phyloP scores from a whole-genome alignment of 2,329 filamentous ascomycete species.

The Cercospora sp. region DNA sequence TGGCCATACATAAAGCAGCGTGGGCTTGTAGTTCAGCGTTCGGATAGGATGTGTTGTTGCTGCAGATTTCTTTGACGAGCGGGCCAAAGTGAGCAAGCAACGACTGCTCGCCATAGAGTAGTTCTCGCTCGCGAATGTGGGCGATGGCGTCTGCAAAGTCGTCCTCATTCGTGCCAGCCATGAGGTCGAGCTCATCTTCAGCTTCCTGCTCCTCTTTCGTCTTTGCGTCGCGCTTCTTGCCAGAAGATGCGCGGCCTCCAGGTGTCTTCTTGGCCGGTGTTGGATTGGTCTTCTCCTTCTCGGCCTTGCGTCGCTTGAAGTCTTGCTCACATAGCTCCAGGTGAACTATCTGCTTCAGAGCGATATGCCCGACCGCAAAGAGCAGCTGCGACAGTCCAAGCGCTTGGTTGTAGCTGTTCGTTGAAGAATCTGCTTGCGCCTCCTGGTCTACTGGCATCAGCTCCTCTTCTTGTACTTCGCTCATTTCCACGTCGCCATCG shows the following conservation, averaged over 20 bases:
- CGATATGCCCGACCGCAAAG: conserved; percentile 93
- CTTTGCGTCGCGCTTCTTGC: conserved; percentile 50
- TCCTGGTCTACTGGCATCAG: conserved; percentile 27
- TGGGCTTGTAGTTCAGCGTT: conserved; percentile 89
- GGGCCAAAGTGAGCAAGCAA: conserved; percentile 89
- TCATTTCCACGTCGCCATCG: conserved; percentile 43
- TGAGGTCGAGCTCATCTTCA: conserved; percentile 89
- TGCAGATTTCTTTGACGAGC: conserved; percentile 88
- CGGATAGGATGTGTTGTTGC: conserved; percentile 88
- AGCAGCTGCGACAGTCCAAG: conserved; percentile 83
- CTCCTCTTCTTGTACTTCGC: conserved; percentile 36
- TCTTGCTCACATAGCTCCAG: conserved; percentile 96
- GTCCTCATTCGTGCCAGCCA: conserved; percentile 92
- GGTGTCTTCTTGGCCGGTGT: conserved; percentile 29
- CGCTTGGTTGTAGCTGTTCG: conserved; percentile 44
- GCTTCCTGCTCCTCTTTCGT: conserved; percentile 58
- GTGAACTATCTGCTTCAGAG: conserved; percentile 98
- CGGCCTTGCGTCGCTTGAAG: conserved; percentile 93
- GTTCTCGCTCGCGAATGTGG: conserved; percentile 79
- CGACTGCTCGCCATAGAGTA: conserved; percentile 79
- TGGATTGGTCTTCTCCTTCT: conserved; percentile 68
- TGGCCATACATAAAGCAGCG: conserved; percentile 90
- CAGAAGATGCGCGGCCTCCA: conserved; percentile 36
- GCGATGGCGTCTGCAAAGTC: conserved; percentile 87
- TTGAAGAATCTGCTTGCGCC: conserved; percentile 26